A percentile compares a stretch with the other conserved stretches of the same genome.
Evolutionary conservation across 768 basidiomycete genomes (phyloP).

Genomic region (Lactarius evosmus): DNA sequence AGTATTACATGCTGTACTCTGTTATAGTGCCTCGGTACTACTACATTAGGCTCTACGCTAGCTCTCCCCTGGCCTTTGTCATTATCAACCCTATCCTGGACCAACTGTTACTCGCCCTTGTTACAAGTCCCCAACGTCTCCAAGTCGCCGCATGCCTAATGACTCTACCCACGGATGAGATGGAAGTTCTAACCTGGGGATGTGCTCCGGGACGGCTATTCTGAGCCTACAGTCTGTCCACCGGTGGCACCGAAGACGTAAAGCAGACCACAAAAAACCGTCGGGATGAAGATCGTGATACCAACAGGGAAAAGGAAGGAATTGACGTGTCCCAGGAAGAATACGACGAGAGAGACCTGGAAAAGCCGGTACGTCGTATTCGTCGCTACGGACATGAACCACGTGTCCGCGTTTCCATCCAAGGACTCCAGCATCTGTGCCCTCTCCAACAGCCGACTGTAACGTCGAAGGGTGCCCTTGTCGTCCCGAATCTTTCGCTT

Average conservation of each 20-base stretch:
- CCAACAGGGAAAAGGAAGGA: background rate
- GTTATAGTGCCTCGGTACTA: background rate
- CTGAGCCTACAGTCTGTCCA: background rate
- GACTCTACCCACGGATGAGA: background rate
- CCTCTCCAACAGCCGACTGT: background rate
- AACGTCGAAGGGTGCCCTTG: background rate
- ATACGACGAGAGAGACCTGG: conserved; percentile 2
- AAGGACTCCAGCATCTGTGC: background rate
- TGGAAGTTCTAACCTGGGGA: background rate
- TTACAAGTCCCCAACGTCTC: background rate
- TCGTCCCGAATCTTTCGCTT: background rate
- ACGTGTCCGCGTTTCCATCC: background rate
- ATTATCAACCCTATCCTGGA: background rate
- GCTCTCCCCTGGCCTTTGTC: background rate
- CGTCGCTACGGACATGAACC: too few species aligned
- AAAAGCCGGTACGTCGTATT: background rate
- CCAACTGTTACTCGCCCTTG: background rate
- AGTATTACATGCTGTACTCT: background rate
- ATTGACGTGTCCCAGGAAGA: conserved; percentile 3
- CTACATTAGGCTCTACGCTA: background rate
- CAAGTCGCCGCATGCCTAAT: background rate
- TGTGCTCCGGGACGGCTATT: background rate
- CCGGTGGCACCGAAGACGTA: background rate
- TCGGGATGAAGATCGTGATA: background rate
- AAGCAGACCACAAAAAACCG: background rate